phyloP scores from a whole-genome alignment of 306 rosid genomes.

The Cucumis melo region DNA sequence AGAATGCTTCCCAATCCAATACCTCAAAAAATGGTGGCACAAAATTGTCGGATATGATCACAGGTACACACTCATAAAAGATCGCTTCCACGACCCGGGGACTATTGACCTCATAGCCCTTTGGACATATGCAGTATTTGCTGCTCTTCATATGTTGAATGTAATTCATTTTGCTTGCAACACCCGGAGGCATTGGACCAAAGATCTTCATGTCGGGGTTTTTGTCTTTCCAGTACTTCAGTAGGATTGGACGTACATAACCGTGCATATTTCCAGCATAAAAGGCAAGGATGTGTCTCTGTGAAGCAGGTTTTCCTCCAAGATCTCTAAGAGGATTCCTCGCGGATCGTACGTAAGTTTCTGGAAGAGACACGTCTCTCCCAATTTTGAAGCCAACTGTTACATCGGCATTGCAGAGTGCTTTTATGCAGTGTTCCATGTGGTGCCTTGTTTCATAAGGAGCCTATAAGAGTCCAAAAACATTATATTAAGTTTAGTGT shows the following conservation, averaged over 20 bases:
- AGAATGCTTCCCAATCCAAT: constrained; percentile 77
- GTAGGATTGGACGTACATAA: constrained; percentile 56
- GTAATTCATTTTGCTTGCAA: constrained; percentile 73
- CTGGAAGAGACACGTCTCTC: constrained; percentile 83
- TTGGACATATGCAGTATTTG: constrained; percentile 89
- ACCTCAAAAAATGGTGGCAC: constrained; percentile 94
- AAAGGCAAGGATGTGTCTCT: constrained; percentile 61
- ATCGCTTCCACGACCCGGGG: constrained; percentile 84
- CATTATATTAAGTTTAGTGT: background rate
- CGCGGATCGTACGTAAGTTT: constrained; percentile 57
- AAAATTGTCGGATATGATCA: constrained; percentile 91
- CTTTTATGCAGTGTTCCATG: constrained; percentile 89
- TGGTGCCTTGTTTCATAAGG: constrained; percentile 96
- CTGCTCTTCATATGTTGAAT: constrained; percentile 83
- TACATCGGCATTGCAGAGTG: constrained; percentile 87
- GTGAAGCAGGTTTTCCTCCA: constrained; percentile 70
- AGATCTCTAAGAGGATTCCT: constrained; percentile 68
- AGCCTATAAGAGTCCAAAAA: constrained; percentile 37
- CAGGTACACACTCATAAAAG: constrained; percentile 85
- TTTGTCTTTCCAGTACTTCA: constrained; percentile 75
- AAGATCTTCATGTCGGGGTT: constrained; percentile 69
- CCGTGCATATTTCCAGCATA: constrained; percentile 86
- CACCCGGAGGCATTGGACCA: constrained; percentile 75
- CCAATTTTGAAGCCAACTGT: constrained; percentile 80
- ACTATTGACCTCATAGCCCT: constrained; percentile 91